phyloP scores from a whole-genome alignment of 1,284 basidiomycete genomes.

The Puccinia coronata region DNA sequence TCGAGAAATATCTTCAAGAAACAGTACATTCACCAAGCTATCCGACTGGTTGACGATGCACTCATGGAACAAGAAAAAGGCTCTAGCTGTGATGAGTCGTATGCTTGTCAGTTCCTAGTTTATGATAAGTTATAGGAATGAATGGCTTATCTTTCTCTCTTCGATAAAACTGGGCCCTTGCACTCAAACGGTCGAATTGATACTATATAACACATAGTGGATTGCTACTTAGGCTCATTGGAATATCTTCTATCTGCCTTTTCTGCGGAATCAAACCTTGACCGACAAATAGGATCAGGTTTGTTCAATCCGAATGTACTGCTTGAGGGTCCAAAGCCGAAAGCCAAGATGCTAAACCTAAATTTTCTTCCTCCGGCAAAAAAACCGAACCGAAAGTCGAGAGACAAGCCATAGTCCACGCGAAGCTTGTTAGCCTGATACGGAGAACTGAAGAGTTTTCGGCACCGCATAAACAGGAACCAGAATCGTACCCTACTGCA shows the following conservation, averaged over 20 bases:
- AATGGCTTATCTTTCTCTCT: neutral
- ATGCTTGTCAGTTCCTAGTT: conserved; percentile 6
- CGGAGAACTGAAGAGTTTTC: conserved; percentile 26
- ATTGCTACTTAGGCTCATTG: conserved; percentile 35
- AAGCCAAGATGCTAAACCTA: neutral
- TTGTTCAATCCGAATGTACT: neutral
- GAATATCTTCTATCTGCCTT: conserved; percentile 40
- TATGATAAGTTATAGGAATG: neutral
- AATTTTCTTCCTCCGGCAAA: neutral
- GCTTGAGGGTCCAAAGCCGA: neutral
- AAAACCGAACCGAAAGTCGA: conserved; percentile 7
- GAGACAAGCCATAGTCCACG: conserved; percentile 21
- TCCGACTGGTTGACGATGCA: conserved; percentile 30
- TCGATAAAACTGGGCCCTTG: too few relatives aligned
- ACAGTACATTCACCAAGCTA: conserved; percentile 40
- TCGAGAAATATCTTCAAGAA: conserved; percentile 12
- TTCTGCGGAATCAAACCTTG: conserved; percentile 1
- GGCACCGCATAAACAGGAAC: neutral
- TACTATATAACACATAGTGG: too few relatives aligned
- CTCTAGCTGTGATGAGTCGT: conserved; percentile 25
- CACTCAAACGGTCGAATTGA: too few relatives aligned
- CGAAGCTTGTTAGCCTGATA: conserved; percentile 17
- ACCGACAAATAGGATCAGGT: conserved; percentile 33
- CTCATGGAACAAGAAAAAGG: conserved; percentile 43
- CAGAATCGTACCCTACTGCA: neutral